Base-by-base conservation (phyloP, 1,139 yeast genomes). In the Taphrina betulina region DNA sequence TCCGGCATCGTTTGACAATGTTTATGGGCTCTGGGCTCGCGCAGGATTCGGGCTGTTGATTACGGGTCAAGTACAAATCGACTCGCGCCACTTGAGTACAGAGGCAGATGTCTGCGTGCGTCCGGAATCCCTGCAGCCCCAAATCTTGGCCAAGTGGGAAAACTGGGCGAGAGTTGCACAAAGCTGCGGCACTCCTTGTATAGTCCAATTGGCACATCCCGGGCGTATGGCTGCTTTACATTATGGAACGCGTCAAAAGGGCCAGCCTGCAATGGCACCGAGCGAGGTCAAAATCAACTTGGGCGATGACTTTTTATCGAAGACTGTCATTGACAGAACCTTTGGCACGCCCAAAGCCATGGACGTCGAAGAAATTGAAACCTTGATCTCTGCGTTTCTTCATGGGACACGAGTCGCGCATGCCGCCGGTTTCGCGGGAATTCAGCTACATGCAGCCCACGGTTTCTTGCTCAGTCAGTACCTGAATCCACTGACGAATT, bases 391-490 rank as follows among this genome's bases (percentile, higher is more conserved):
- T 58, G 66, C 69, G 36, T 78, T 67, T 61, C 72, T 70, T 1
- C 61, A 63, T 3, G 79, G 80, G 8, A 80, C 80, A 61, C 71
- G 71, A 43, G 77, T 81, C 1, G 60, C 78, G 40, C 64, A 63
- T 12, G 72, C 66, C 4, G 83, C 83, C 3, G 88, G 89, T n/a
- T 81, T 82, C 60, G 90, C 83, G 65, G 81, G 81, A 62, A 76
- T 84, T 38, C 86, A 84, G 68, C 66, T 84, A 58, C 90, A 83
- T 64, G 72, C 72, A 44, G 90, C 88, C n/a, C 81, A 83, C 68
- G 89, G 89, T 14, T 83, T 80, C 68, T 71, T 83, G 56, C 64
- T 82, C 46, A 82, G 82, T 68, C 82, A 79, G 67, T 83, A 83
- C 66, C 66, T 82, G 34, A 75, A 75, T 58, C 73, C 72, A 40